Conservation (phyloP, 2,329 filamentous ascomycete genomes). For the Pseudocercospora cruenta region DNA sequence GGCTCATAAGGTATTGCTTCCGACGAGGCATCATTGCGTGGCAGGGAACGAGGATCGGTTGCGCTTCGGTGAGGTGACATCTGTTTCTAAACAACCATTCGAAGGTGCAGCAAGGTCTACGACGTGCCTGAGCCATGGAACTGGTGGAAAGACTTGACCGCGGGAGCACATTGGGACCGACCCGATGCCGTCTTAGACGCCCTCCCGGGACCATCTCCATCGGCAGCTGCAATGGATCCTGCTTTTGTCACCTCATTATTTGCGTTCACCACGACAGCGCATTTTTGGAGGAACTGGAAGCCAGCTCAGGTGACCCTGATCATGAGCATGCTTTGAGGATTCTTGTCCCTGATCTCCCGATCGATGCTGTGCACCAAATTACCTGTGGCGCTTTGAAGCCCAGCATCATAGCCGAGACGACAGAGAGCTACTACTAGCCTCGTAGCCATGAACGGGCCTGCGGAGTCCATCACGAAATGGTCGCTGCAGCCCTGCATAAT, state of each 20-base stretch:
- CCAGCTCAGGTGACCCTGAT: not conserved
- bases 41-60: not conserved
- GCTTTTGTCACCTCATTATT: not conserved
- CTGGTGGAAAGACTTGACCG: not conserved
- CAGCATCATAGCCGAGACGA: too few relatives aligned
- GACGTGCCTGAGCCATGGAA: not conserved
- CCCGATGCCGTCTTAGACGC: not conserved
- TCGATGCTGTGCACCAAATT: not conserved
- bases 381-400: too few relatives aligned
- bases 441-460: not conserved
- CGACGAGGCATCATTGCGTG: not conserved
- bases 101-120: not conserved
- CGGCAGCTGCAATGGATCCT: not conserved
- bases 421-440: not conserved
- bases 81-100: not conserved
- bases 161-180: constrained; percentile 3
- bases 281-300: not conserved
- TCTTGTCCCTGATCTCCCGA: not conserved
- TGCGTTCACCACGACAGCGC: not conserved
- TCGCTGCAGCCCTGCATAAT: not conserved
- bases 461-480: not conserved
- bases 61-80: not conserved
- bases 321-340: not conserved
- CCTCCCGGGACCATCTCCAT: not conserved
- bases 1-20: not conserved